Base-by-base conservation (phyloP, 768 basidiomycete genomes). In the Cystofilobasidium bisporidii region DNA sequence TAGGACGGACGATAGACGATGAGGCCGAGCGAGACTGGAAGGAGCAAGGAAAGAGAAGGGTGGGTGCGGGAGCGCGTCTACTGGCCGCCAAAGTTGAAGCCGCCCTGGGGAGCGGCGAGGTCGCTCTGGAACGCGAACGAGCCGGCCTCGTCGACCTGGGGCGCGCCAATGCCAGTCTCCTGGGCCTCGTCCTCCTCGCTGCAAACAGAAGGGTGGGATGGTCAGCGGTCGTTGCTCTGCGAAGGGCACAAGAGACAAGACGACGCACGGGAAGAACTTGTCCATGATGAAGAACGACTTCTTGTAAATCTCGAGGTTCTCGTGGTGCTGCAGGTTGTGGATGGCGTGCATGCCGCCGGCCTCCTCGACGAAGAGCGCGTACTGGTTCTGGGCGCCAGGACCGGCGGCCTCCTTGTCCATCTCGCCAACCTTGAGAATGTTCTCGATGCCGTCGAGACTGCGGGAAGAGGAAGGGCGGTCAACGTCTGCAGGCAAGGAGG, bases 291-390 rank as follows among this genome's bases (percentile, higher is more conserved):
- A 91, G 83, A 92, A 99, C 48, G 93, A 94, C 81, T 99, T 98
- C 84, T 97, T 97, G 81, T 99, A 99, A 74, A 99, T 98, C 73
- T 98, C 94, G 79, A 97, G 79, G 80, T 99, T 99, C 81, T 99
- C 94, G 78, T 98, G 96, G 78, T 94, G 92, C 80, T 99, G 96
- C 64, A 98, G 85, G 78, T 97, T 93, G 67, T 69, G 67, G 43
- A 69, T 65, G 9, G 63, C 60, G 47, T 69, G 72, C 96, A 99
- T 98, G 63, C 96, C 96, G 67, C 96, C 93, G 14, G 93, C 93
- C 79, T 99, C 96, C 79, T 99, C 96, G 53, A 98, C 91, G 73
- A 81, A 98, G 69, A 87, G 79, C 18, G 96, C 94, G 77, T 97
- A 99, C 74, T 90, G 86, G 78, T 99, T 99, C 30, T 85, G 82